A percentile compares a stretch with the other conserved stretches of the same genome.
Conservation (phyloP, 2,329 filamentous ascomycete species). For the Colletotrichum sp. region DNA sequence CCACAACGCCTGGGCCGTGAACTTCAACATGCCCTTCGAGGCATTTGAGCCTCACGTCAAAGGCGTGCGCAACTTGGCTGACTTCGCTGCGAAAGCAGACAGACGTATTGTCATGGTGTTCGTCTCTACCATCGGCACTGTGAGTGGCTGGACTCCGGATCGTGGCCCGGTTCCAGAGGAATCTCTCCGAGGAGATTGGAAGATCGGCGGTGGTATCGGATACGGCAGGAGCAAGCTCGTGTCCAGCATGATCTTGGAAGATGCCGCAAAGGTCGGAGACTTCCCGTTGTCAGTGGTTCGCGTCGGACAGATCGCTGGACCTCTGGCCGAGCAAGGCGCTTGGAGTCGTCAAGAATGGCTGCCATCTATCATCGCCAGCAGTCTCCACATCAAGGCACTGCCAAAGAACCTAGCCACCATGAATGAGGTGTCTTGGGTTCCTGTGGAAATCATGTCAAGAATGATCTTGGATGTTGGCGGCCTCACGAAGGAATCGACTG, state of each 20-base stretch:
- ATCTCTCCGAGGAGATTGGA: not conserved
- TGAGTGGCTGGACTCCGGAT: not conserved
- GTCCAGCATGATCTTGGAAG: constrained; percentile 10
- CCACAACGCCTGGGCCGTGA: constrained; percentile 58
- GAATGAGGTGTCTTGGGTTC: constrained; percentile 58
- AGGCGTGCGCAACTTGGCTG: constrained; percentile 53
- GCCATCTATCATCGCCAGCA: constrained; percentile 40
- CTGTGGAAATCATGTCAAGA: constrained; percentile 52
- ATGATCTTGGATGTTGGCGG: constrained; percentile 52
- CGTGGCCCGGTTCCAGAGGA: constrained; percentile 3
- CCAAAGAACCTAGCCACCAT: constrained; percentile 48
- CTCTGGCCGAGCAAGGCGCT: not conserved
- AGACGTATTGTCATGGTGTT: constrained; percentile 10
- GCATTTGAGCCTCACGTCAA: constrained; percentile 57
- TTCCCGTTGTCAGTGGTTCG: constrained; percentile 8
- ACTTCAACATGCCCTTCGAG: constrained; percentile 53
- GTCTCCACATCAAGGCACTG: constrained; percentile 50
- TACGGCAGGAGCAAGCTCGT: constrained; percentile 22
- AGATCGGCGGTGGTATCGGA: not conserved
- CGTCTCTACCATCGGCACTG: constrained; percentile 19
- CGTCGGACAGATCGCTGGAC: constrained; percentile 22
- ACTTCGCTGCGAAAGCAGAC: constrained; percentile 12
- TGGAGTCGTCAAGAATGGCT: constrained; percentile 24
- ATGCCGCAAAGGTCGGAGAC: constrained; percentile 9
- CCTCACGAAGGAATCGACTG: not conserved